A percentile compares a stretch with the other conserved stretches of the same genome.
phyloP scores from a whole-genome alignment of 2,329 filamentous ascomycete species.

The Ophiosphaerella herpotricha region DNA sequence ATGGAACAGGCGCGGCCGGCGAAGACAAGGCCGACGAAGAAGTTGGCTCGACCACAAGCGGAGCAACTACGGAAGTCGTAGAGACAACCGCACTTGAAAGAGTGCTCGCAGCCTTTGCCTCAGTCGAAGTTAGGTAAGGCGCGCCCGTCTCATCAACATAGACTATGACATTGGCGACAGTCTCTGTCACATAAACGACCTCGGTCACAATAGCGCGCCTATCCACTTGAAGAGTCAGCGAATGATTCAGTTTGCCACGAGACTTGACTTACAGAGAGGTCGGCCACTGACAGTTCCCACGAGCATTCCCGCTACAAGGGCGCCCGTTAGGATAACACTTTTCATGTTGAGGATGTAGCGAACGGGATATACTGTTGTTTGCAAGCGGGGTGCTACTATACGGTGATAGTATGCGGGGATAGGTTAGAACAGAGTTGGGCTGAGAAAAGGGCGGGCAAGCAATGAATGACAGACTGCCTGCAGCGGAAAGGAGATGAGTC shows the following conservation, averaged over 20 bases:
- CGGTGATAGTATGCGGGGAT: slow-evolving; percentile 15
- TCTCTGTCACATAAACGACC: slow-evolving; percentile 37
- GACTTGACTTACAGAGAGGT: slow-evolving; percentile 40
- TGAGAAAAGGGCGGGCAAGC: slow-evolving; percentile 4
- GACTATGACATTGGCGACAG: slow-evolving; percentile 34
- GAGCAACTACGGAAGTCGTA: slow-evolving; percentile 6
- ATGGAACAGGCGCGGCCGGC: slow-evolving; percentile 4
- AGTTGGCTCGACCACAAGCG: slow-evolving; percentile 9
- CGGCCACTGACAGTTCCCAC: slow-evolving; percentile 52
- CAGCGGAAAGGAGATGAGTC: slow-evolving; percentile 25
- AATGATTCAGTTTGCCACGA: background rate
- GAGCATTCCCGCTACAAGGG: slow-evolving; percentile 41
- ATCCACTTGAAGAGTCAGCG: slow-evolving; percentile 25
- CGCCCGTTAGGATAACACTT: slow-evolving; percentile 44
- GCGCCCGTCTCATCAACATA: slow-evolving; percentile 39
- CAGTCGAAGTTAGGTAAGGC: slow-evolving; percentile 33
- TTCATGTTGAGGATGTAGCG: slow-evolving; percentile 51
- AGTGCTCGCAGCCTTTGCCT: slow-evolving; percentile 10
- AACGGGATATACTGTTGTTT: slow-evolving; percentile 36
- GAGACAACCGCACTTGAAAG: slow-evolving; percentile 12
- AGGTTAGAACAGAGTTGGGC: slow-evolving; percentile 1
- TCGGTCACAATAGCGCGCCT: slow-evolving; percentile 42
- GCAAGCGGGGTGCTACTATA: background rate
- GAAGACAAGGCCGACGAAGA: slow-evolving; percentile 7
- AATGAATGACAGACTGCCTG: slow-evolving; percentile 32